Base-by-base conservation (phyloP, 495 filamentous ascomycete species). In the Penicillium longicatenatum region DNA sequence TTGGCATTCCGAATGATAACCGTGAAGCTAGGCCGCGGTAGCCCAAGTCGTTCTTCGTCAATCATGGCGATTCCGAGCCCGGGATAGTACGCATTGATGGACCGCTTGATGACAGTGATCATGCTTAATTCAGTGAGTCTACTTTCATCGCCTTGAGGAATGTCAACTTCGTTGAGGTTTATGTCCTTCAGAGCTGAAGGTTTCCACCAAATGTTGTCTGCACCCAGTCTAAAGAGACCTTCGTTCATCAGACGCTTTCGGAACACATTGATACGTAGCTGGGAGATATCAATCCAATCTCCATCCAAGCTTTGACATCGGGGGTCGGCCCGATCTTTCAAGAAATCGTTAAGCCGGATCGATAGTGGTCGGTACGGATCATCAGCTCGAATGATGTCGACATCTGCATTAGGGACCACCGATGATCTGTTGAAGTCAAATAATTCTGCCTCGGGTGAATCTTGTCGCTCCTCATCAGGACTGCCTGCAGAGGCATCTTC, bases 341-440 rank as follows among this genome's bases (percentile, higher is more conserved):
- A 21, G n/a, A 61, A 2, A 21, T 61, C 59, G 46, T 50, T 61
- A 3, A 57, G n/a, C 7, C 59, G 30, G 20, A 58, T 35, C 43
- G 29, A 31, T 8, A 61, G 9, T n/a, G 55, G 54, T 37, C 24
- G 19, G 2, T 44, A 19, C 1, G 54, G 44, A 2, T 22, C 26
- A 10, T 53, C 54, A 29, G 31, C 59, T 29, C 54, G 49, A 22
- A 61, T 45, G 10, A 61, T 44, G 5, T 54, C 49, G 0, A 58
- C 8, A 37, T 61, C 50, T 6, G 33, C 50, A 22, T 61, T 50
- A 3, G 59, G 59, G 11, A 58, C 26, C 17, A 61, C 35, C 4
- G 39, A 49, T 2, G 43, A 16, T 21, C 50, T 42, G 10, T 1
- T 6, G 14, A 44, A 58, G 8, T 44, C 26, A 19, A 58, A 61